phyloP scores from a whole-genome alignment of 2,329 filamentous ascomycete genomes.

The Triangularia setosa region DNA sequence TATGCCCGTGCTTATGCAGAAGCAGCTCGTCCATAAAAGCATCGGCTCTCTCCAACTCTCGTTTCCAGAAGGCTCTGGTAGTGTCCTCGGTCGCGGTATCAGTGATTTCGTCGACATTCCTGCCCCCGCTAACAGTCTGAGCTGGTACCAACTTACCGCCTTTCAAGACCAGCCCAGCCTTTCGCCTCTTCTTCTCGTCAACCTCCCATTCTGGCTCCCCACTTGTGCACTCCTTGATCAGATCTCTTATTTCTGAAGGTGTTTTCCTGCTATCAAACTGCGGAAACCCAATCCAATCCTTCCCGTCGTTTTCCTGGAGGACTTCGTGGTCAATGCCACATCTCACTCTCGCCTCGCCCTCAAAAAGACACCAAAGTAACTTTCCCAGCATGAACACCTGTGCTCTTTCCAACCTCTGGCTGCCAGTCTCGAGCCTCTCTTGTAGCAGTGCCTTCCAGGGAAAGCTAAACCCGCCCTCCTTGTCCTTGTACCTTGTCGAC shows the following conservation, averaged over 20 bases:
- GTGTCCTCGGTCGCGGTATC: constrained; percentile 2
- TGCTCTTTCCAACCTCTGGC: constrained; percentile 17
- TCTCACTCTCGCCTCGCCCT: constrained; percentile 18
- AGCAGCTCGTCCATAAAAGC: not conserved
- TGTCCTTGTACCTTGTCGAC: constrained; percentile 13
- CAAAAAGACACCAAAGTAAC: constrained; percentile 29
- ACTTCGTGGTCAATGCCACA: constrained; percentile 24
- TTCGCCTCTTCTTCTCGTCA: not conserved
- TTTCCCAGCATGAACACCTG: constrained; percentile 29
- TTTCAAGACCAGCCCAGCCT: constrained; percentile 12
- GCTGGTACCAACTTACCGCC: constrained; percentile 17
- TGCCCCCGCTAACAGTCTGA: not conserved
- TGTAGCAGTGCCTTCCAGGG: constrained; percentile 23
- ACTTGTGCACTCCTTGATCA: constrained; percentile 21
- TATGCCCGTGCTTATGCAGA: not conserved
- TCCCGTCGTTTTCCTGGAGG: constrained; percentile 10
- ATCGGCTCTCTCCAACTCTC: constrained; percentile 16
- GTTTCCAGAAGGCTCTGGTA: constrained; percentile 12
- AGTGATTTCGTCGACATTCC: not conserved
- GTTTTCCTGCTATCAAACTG: constrained; percentile 10
- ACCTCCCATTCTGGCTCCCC: constrained; percentile 25
- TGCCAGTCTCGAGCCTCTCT: not conserved
- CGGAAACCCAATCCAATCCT: constrained; percentile 17
- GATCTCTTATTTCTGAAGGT: constrained; percentile 12
- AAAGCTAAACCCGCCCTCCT: constrained; percentile 21